Conservation (phyloP, 2,329 filamentous ascomycete species). For the Graphilbum fragrans region DNA sequence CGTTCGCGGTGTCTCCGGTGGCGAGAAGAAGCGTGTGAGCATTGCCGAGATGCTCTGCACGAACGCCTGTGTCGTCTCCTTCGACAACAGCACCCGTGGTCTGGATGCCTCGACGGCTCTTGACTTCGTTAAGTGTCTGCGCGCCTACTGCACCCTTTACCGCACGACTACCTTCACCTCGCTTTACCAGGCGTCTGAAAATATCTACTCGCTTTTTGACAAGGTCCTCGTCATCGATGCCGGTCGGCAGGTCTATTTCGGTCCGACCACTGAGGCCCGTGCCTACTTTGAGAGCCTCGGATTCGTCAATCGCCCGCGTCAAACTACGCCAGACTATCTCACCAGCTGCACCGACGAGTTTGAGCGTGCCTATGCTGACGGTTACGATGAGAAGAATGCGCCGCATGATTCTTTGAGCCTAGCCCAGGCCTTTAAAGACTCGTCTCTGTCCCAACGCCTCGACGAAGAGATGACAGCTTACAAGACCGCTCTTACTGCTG, state of each 20-base stretch:
- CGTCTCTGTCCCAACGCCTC: slow-evolving; percentile 42
- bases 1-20: slow-evolving; percentile 67
- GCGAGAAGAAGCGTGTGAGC: slow-evolving; percentile 67
- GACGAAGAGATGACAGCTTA: slow-evolving; percentile 58
- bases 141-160: slow-evolving; percentile 74
- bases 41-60: slow-evolving; percentile 78
- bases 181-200: slow-evolving; percentile 75
- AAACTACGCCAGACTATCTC: slow-evolving; percentile 72
- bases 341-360: slow-evolving; percentile 77
- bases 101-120: slow-evolving; percentile 43
- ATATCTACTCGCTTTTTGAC: slow-evolving; percentile 68
- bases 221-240: slow-evolving; percentile 74
- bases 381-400: slow-evolving; percentile 51
- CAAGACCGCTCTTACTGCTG: slow-evolving; percentile 47
- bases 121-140: slow-evolving; percentile 48
- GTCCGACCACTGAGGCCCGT: slow-evolving; percentile 53
- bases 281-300: slow-evolving; percentile 67
- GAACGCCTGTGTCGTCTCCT: slow-evolving; percentile 56
- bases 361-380: slow-evolving; percentile 63
- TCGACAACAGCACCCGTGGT: slow-evolving; percentile 55
- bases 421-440: slow-evolving; percentile 57
- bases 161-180: slow-evolving; percentile 76
- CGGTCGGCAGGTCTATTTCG: slow-evolving; percentile 66
- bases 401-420: slow-evolving; percentile 58
- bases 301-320: slow-evolving; percentile 60